Conservation (phyloP, 805 yeast genomes). For the Monosporozyma solicola region DNA sequence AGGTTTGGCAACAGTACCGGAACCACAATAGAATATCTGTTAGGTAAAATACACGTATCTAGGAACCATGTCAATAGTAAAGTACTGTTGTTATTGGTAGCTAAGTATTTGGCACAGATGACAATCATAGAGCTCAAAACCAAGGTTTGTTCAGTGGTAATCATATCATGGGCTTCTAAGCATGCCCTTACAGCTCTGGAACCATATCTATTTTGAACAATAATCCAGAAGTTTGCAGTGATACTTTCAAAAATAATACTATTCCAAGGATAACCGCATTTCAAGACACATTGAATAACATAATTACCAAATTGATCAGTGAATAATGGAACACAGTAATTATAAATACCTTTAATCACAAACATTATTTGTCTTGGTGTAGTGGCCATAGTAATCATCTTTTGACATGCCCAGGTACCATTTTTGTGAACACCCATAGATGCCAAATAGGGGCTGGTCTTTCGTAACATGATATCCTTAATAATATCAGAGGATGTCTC, state of each 20-base stretch:
- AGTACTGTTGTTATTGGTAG: constrained; percentile 80
- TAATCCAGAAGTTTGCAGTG: constrained; percentile 64
- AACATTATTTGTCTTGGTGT: constrained; percentile 54
- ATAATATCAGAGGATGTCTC: constrained; percentile 59
- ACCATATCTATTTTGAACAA: constrained; percentile 86
- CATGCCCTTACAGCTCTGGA: constrained; percentile 93
- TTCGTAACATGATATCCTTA: constrained; percentile 72
- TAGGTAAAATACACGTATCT: constrained; percentile 66
- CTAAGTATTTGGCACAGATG: constrained; percentile 67
- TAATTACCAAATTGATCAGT: constrained; percentile 96
- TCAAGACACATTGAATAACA: constrained; percentile 87
- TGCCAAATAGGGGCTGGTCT: constrained; percentile 69
- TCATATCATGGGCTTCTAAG: constrained; percentile 61
- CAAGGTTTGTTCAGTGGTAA: constrained; percentile 57
- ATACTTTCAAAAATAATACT: constrained; percentile 83
- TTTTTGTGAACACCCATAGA: constrained; percentile 94
- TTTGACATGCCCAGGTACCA: constrained; percentile 99
- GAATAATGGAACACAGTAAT: constrained; percentile 76
- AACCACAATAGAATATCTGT: constrained; percentile 58
- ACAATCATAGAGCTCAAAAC: constrained; percentile 72
- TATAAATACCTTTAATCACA: constrained; percentile 62
- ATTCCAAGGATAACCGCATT: constrained; percentile 81
- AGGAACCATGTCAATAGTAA: constrained; percentile 87
- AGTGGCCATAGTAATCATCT: constrained; percentile 69
- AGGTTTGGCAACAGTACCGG: constrained; percentile 54